Percentiles rank a stretch among this genome's conserved stretches.
These are phyloP conservation scores for Rachicladosporium sp. DNA, from an alignment of 2,329 filamentous ascomycete genomes.

Conservation along the genomic window DNA sequence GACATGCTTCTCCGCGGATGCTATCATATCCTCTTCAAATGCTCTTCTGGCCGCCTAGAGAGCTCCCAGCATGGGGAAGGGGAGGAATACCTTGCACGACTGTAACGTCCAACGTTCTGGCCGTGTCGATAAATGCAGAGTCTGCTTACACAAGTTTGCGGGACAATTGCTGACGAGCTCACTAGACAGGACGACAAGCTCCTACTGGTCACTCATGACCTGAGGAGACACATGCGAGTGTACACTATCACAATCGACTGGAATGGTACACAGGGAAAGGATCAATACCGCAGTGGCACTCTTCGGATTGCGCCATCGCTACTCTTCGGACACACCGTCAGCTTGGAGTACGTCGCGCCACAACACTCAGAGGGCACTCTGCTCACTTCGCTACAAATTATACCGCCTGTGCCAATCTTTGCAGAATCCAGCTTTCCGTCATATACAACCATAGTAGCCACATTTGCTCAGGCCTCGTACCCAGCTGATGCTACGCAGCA, in stretches of 20 bases:
- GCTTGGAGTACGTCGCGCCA: conserved; percentile 14
- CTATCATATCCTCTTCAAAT: no score
- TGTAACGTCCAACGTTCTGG: no score
- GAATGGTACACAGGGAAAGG: conserved; percentile 39
- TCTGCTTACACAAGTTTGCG: no score
- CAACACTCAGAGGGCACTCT: conserved; percentile 16
- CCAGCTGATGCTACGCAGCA: conserved; percentile 37
- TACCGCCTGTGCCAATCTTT: conserved; percentile 42
- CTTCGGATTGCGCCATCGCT: conserved; percentile 11
- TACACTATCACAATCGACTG: conserved; percentile 65
- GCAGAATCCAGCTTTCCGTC: conserved; percentile 39
- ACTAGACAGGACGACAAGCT: conserved; percentile 40
- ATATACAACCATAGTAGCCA: conserved; percentile 49
- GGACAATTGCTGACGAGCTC: no score
- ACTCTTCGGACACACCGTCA: conserved; percentile 16
- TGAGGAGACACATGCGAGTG: conserved; percentile 59
- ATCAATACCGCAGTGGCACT: conserved; percentile 4
- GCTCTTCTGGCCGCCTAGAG: no score
- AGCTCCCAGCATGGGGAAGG: no score
- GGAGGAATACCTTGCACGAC: no score
- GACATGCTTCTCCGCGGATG: no score
- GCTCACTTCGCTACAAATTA: conserved; percentile 15
- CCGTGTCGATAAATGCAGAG: no score
- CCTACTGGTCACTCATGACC: conserved; percentile 55
- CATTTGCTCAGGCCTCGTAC: conserved; percentile 47